Evolutionary conservation across 73 alveolate species (phyloP), one percentile per base, ranked within the genome.

Genomic region (Paramecium biaurelia): DNA sequence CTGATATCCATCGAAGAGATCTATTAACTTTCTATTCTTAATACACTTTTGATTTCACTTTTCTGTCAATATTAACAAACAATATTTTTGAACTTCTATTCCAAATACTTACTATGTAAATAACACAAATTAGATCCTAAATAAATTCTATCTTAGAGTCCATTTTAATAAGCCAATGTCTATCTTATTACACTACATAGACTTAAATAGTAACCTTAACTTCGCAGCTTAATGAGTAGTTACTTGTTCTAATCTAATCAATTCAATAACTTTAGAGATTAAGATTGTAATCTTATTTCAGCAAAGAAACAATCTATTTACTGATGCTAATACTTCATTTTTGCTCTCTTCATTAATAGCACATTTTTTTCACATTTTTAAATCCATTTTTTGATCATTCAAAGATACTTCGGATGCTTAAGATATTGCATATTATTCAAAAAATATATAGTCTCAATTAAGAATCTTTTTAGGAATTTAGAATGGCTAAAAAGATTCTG

Each of bases 401-500:
- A 23, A 23, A 21, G 12, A 7, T 43, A 79, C 90, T 24, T 79
- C 74, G 47, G 14, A 38, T 38, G 10, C 9, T 23, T 5, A 79
- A 79, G 24, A 26, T 32, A 32, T 32, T 32, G 37, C 90, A 9
- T 26, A 21, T 23, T 79, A 6, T 20, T 79, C 90, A 79, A 79
- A 79, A 20, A 43, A 79, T 5, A 43, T 14, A 9, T 76, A 26
- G 24, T 38, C 42, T 43, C 56, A 15, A 35, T 72, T 34, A 12
- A 35, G 58, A 72, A 20, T 7, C 76, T 47, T 79, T 47, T 45
- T 79, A 11, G 76, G 90, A 79, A 56, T 43, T 79, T 38, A 42
- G 90, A 79, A 79, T 10, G 90, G 90, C 26, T 79, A 43, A 14
- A 76, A 79, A 42, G 90, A 79, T 79, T 47, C 47, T 26, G 84